A percentile compares a stretch with the other conserved stretches of the same genome.
Conservation (phyloP, 1,284 basidiomycete genomes). For the Trichosporon asahii region DNA sequence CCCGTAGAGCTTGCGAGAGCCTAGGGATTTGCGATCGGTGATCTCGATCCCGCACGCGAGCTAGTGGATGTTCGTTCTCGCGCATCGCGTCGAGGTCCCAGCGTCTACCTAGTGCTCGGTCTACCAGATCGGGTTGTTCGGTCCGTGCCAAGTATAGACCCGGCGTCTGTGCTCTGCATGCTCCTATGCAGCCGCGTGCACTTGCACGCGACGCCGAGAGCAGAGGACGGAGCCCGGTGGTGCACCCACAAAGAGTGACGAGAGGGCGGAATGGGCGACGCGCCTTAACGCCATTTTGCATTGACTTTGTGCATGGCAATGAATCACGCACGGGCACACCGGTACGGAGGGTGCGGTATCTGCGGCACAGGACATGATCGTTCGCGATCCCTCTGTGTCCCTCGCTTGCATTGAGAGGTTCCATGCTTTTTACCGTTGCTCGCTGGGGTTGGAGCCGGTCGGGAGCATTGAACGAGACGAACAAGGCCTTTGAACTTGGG, state of each 20-base stretch:
- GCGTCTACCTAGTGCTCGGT: too few species aligned
- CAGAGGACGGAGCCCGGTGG: too few species aligned
- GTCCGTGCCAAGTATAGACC: too few species aligned
- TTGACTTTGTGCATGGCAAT: background rate
- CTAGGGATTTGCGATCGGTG: background rate
- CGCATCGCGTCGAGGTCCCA: too few species aligned
- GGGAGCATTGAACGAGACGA: too few species aligned
- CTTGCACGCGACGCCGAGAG: background rate
- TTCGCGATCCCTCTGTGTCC: too few species aligned
- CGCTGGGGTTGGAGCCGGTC: too few species aligned
- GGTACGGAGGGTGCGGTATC: background rate
- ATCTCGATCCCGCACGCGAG: background rate
- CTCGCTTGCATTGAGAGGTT: background rate
- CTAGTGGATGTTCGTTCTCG: background rate
- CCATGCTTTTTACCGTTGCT: background rate
- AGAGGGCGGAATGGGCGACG: background rate
- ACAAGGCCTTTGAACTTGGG: too few species aligned
- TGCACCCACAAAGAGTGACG: background rate
- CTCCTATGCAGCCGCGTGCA: background rate
- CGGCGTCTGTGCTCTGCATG: background rate
- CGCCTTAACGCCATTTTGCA: background rate
- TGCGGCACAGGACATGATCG: background rate
- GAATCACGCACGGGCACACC: background rate
- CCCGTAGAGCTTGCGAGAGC: too few species aligned
- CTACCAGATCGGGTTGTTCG: too few species aligned